Base-by-base conservation (phyloP, 1,284 basidiomycete genomes). In the Pholiota adiposa region DNA sequence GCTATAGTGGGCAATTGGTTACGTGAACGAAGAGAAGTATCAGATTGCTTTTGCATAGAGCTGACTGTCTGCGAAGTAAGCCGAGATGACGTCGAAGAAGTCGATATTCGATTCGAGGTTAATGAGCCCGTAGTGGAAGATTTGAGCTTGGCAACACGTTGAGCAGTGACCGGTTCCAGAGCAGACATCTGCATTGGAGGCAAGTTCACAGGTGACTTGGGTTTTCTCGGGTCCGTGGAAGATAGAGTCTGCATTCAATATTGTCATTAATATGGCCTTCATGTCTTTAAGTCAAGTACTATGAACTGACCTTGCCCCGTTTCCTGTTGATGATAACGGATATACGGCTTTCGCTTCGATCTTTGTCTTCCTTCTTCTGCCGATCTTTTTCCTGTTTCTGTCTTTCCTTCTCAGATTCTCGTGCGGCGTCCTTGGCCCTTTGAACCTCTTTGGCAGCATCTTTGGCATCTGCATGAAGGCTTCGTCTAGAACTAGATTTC, bases 121-220 rank as follows among this genome's bases (percentile, higher is more conserved):
- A 77, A 74, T 27, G 79, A 73, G 5, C 79, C 71, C n/a, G 80
- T 75, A 12, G 81, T 82, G 11, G 38, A 82, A 78, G 25, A 78
- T 74, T 92, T 92, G 60, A 94, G 80, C 67, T 82, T 89, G 51
- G 90, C 91, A 51, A 95, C 85, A 34, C 93, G 86, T 69, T 91
- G 87, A 23, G 90, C 87, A 38, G 93, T 95, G 34, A 83, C 80
- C 44, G 89, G 84, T 49, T 93, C 89, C 57, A 96, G 77, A 16
- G 91, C 92, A 44, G 89, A 80, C 67, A 96, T 91, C 72, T 96
- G 94, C 84, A 96, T 88, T 23, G 94, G 94, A 18, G 94, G 94
- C 66, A 96, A 75, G 62, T 83, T 83, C 31, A 89, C 82, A 51
- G 86, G 83, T 14, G 84, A 80, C 69, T 84, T 85, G 36, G 79